Base-by-base conservation (phyloP, 345 rosid genomes). In the Diplotaxis tenuifolia region DNA sequence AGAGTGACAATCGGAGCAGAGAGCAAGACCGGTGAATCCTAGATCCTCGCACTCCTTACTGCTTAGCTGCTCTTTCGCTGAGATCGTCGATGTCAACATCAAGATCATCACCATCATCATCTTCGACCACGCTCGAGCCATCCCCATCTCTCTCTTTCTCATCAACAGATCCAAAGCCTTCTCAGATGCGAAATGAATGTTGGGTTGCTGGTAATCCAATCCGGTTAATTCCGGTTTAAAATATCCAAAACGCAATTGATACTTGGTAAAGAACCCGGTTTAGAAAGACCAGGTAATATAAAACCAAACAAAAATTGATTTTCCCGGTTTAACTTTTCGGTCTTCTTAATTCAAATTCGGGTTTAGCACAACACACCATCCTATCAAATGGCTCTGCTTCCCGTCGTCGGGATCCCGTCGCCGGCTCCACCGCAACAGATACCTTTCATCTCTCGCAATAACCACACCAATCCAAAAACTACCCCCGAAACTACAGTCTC, bases 11-110 rank as follows among this genome's bases (percentile, higher is more conserved):
- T 95, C 98, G 68, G 98, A 95, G 79, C 99, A 95, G 61, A 95
- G 92, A 65, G 99, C 99, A 61, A 90, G 89, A 25, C 97, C 99
- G 0, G 96, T 85, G 57, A 95, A 92, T n/a, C 96, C 97, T 52
- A 95, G 92, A 86, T 84, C 78, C 82, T 92, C 96, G 28, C 93
- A 95, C 74, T 88, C 87, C 61, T 84, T 87, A 22, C 83, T 32
- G 76, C 89, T 92, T 38, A 95, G 79, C 73, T 84, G 86, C 72
- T 89, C 95, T 61, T 84, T 82, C 2, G 93, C 81, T 15, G 76
- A 70, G 65, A 55, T 72, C 32, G 70, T 40, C 15, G 42, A 66
- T 18, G 52, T 0, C 15, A 58, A 1, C 38, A 60, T 49, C 73
- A 77, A 18, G 7, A 53, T 50, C 74, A 63, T n/a, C 36, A 71